These are phyloP conservation scores for Phaeosphaeria sp. DNA, from an alignment of 2,329 filamentous ascomycete species.

Conservation along the genomic window DNA sequence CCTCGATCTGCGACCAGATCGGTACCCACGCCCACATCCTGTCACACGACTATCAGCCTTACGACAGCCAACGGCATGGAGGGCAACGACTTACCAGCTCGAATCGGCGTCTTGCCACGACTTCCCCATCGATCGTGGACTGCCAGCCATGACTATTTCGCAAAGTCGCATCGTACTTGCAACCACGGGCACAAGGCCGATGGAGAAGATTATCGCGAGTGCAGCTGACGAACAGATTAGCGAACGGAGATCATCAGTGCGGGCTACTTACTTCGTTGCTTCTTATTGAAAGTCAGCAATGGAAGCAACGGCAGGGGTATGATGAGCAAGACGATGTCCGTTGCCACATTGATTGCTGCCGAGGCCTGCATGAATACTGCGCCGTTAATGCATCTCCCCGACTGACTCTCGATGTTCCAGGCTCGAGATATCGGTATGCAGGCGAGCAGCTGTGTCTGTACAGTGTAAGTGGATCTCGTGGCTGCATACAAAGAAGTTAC, in stretches of 20 bases:
- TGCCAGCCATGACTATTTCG: constrained; percentile 29
- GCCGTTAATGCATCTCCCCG: constrained; percentile 26
- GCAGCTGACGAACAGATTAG: constrained; percentile 18
- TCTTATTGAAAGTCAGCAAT: constrained; percentile 32
- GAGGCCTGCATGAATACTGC: constrained; percentile 28
- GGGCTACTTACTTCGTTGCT: constrained; percentile 28
- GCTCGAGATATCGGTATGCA: constrained; percentile 27
- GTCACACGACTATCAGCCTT: no score
- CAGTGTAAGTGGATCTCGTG: neutral
- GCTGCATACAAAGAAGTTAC: neutral
- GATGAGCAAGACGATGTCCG: constrained; percentile 29
- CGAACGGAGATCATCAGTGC: neutral
- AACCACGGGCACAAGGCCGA: constrained; percentile 34
- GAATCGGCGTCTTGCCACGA: constrained; percentile 28
- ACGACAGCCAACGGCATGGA: no score
- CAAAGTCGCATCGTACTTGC: constrained; percentile 36
- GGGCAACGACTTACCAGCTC: constrained; percentile 33
- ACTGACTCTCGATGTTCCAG: constrained; percentile 25
- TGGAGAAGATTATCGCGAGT: constrained; percentile 33
- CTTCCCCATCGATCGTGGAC: constrained; percentile 11
- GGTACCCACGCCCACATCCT: constrained; percentile 34
- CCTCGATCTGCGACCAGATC: constrained; percentile 42
- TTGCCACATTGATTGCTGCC: constrained; percentile 32
- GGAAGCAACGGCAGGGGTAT: constrained; percentile 33
- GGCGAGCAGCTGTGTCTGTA: constrained; percentile 26